Conservation (phyloP, 2,329 filamentous ascomycete species). For the Nemania abortiva region DNA sequence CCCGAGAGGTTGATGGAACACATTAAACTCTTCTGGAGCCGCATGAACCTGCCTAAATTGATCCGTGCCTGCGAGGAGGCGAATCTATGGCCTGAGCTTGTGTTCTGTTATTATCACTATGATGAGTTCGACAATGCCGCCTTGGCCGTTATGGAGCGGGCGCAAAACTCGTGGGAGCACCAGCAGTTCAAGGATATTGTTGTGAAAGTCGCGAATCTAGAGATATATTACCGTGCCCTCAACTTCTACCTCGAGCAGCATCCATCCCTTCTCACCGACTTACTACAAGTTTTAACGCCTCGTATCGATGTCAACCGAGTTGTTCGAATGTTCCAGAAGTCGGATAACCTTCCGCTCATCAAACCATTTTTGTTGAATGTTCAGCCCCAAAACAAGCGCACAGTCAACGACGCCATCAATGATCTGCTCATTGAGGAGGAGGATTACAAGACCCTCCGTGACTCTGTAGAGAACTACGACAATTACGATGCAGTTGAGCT, state of each 20-base stretch:
- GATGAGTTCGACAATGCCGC: conserved; percentile 98
- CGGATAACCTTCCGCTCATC: conserved; percentile 96
- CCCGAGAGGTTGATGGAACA: conserved; percentile 98
- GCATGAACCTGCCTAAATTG: conserved; percentile 98
- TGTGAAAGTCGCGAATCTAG: conserved; percentile 96
- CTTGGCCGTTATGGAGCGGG: conserved; percentile 96
- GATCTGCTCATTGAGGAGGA: conserved; percentile 98
- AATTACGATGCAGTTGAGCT: conserved; percentile 98
- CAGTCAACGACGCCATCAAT: conserved; percentile 98
- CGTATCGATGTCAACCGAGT: conserved; percentile 98
- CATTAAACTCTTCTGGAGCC: conserved; percentile 96
- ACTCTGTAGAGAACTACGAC: conserved; percentile 98
- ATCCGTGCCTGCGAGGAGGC: conserved; percentile 94
- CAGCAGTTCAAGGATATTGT: conserved; percentile 99
- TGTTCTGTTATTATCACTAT: conserved; percentile 98
- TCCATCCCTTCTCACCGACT: conserved; percentile 92
- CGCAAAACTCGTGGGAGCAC: conserved; percentile 98
- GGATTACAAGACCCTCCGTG: conserved; percentile 97
- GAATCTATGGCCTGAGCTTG: conserved; percentile 95
- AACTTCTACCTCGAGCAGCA: conserved; percentile 99
- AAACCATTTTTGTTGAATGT: conserved; percentile 99
- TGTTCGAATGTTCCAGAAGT: conserved; percentile 99
- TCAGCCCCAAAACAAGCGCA: conserved; percentile 96
- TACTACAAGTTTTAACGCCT: conserved; percentile 89
- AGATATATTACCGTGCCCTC: conserved; percentile 97